Conservation (phyloP, 2,329 filamentous ascomycete genomes). For the Ascochyta pisi region DNA sequence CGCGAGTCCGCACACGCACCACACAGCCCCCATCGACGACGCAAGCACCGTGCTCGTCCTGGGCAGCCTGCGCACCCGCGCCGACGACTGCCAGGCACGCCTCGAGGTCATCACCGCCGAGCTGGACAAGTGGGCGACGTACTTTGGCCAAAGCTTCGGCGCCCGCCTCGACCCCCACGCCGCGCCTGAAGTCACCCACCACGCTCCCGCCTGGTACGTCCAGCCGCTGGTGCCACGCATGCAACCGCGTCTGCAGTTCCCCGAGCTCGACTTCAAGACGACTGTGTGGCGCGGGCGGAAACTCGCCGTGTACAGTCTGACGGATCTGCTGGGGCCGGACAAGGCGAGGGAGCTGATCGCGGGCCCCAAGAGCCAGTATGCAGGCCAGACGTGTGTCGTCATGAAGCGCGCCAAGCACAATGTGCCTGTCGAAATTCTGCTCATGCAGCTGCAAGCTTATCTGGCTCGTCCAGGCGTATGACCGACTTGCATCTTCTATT, state of each 20-base stretch:
- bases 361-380: constrained; percentile 26
- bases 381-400: constrained; percentile 34
- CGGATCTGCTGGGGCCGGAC: constrained; percentile 44
- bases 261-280: constrained; percentile 41
- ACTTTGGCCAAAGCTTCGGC: constrained; percentile 24
- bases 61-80: constrained; percentile 32
- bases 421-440: constrained; percentile 35
- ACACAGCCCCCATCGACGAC: constrained; percentile 37
- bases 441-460: constrained; percentile 45
- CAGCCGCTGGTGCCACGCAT: constrained; percentile 37
- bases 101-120: constrained; percentile 23
- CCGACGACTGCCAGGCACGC: constrained; percentile 30
- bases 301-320: constrained; percentile 45
- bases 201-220: constrained; percentile 35
- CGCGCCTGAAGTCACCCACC: constrained; percentile 29
- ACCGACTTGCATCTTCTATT: background rate
- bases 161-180: constrained; percentile 37
- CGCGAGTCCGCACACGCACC: constrained; percentile 22
- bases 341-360: constrained; percentile 30
- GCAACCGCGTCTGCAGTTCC: constrained; percentile 35
- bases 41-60: constrained; percentile 40
- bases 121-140: constrained; percentile 32
- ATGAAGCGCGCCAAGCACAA: constrained; percentile 39
- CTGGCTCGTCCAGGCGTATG: constrained; percentile 27
- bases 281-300: constrained; percentile 38